Percentiles rank a stretch among this genome's conserved stretches.
phyloP scores from a whole-genome alignment of 2,329 filamentous ascomycete species.

The Hypoxylon rubiginosum region DNA sequence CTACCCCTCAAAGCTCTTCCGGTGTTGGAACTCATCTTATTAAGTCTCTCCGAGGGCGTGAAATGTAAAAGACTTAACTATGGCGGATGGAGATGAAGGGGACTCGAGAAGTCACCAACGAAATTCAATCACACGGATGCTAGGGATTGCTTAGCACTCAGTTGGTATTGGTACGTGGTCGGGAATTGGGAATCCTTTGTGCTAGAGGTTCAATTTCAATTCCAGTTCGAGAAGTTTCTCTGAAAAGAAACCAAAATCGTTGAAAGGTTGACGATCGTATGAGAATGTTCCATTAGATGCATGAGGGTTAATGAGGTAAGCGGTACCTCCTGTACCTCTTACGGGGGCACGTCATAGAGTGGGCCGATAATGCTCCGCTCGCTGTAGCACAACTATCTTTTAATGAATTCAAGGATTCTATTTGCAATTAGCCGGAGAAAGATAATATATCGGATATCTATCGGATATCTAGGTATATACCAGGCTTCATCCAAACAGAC shows the following conservation, averaged over 20 bases:
- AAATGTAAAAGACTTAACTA: background rate
- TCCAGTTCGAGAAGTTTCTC: constrained; percentile 27
- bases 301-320: constrained; percentile 9
- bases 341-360: constrained; percentile 26
- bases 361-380: constrained; percentile 18
- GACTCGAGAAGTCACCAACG: background rate
- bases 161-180: background rate
- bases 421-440: constrained; percentile 6
- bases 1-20: constrained; percentile 75
- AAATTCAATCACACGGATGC: background rate
- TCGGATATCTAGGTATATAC: background rate
- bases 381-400: background rate
- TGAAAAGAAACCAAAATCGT: constrained; percentile 1
- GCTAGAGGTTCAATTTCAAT: constrained; percentile 9
- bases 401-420: background rate
- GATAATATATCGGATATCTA: background rate
- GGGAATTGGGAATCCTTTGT: constrained; percentile 1
- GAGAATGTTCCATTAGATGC: constrained; percentile 14
- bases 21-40: constrained; percentile 59
- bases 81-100: constrained; percentile 2
- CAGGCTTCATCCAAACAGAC: background rate
- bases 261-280: constrained; percentile 21
- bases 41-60: constrained; percentile 1
- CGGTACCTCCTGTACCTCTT: no score
- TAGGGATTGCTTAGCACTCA: background rate